A percentile compares a stretch with the other conserved stretches of the same genome.
These are phyloP conservation scores for Nemania sp. DNA, from an alignment of 2,329 filamentous ascomycete species.

Conservation along the genomic window DNA sequence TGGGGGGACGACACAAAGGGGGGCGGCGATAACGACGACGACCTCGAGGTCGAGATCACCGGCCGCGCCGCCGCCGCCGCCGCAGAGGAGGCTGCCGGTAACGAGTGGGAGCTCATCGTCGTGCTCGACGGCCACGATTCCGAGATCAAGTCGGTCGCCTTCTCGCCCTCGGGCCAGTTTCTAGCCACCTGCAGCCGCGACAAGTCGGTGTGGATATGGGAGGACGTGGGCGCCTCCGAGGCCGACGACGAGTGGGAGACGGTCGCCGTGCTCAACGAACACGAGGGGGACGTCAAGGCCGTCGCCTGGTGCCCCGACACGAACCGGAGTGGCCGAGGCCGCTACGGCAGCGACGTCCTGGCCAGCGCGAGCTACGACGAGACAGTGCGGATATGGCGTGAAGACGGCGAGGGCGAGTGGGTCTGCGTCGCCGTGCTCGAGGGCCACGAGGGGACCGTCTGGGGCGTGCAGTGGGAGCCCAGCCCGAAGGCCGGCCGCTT, in stretches of 20 bases:
- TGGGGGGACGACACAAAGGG: slow-evolving; percentile 56
- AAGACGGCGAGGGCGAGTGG: slow-evolving; percentile 91
- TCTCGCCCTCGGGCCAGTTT: slow-evolving; percentile 73
- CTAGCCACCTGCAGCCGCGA: slow-evolving; percentile 91
- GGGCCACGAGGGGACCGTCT: slow-evolving; percentile 85
- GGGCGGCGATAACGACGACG: slow-evolving; percentile 21
- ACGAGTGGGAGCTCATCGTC: slow-evolving; percentile 91
- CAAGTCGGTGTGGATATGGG: slow-evolving; percentile 98
- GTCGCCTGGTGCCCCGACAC: slow-evolving; percentile 86
- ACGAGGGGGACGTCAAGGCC: slow-evolving; percentile 93
- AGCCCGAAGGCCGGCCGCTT: slow-evolving; percentile 49
- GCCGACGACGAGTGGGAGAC: slow-evolving; percentile 97
- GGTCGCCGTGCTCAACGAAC: slow-evolving; percentile 90
- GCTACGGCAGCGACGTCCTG: slow-evolving; percentile 70
- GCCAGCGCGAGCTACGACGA: slow-evolving; percentile 95
- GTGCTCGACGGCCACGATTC: slow-evolving; percentile 94
- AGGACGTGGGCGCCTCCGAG: slow-evolving; percentile 74
- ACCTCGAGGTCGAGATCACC: slow-evolving; percentile 46
- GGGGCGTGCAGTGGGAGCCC: slow-evolving; percentile 78
- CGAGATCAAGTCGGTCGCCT: slow-evolving; percentile 83
- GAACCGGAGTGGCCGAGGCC: slow-evolving; percentile 50
- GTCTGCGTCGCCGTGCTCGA: slow-evolving; percentile 81
- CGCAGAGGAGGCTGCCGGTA: slow-evolving; percentile 54
- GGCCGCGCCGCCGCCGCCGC: slow-evolving; percentile 44
- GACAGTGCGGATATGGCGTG: slow-evolving; percentile 83